Evolutionary conservation across 2,329 filamentous ascomycete genomes (phyloP).

Genomic region (Fusarium sp.): DNA sequence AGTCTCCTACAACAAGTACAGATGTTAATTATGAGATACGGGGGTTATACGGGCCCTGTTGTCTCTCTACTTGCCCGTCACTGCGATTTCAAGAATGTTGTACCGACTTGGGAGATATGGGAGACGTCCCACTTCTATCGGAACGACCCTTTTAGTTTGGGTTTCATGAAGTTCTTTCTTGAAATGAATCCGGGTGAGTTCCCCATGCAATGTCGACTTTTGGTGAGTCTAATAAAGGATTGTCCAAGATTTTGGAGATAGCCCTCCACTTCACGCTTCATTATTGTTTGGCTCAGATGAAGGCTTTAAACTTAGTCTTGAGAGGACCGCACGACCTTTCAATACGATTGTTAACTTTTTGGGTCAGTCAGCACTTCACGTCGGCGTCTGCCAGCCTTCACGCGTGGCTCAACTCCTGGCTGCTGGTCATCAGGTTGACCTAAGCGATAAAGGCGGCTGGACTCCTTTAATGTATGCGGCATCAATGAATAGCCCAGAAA

Average conservation of each 20-base stretch:
- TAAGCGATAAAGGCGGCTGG: neutral
- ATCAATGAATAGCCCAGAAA: neutral
- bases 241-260: neutral
- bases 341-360: neutral
- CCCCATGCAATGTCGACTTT: fast-evolving
- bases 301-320: neutral
- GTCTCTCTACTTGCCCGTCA: neutral
- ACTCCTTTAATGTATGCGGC: neutral
- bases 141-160: no score
- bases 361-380: slow-evolving; percentile 9
- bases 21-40: no score
- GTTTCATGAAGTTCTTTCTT: fast-evolving
- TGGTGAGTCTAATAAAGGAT: neutral
- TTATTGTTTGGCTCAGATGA: neutral
- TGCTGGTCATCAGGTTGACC: neutral
- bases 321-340: neutral
- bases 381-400: neutral
- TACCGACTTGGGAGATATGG: neutral
- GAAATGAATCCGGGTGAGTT: neutral
- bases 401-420: neutral
- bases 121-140: neutral
- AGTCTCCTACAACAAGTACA: fast-evolving
- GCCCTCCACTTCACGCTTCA: neutral
- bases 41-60: no score
- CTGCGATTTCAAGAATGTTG: neutral